Base-by-base conservation (phyloP, 108 stramenopile species). In the Pseudonitzschia pungens region DNA sequence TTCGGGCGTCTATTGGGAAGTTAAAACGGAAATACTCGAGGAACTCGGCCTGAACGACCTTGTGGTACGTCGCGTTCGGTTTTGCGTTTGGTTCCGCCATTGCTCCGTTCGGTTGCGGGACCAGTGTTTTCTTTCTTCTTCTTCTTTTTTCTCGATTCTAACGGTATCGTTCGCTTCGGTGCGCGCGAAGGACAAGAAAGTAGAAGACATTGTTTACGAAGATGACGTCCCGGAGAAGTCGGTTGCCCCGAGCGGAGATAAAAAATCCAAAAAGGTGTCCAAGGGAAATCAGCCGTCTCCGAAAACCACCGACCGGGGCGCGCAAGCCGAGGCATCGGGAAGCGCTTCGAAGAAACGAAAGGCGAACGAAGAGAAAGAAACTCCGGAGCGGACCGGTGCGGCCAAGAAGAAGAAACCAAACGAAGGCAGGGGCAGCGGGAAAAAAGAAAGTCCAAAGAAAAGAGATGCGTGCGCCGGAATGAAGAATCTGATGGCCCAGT, bases 1-100 rank as follows among this genome's bases (percentile, higher is more conserved):
- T 22, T 73, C 79, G 16, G 88, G 87, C 0, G 83, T 87, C n/a
- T 75, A 88, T 52, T 94, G 93, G 93, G 84, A 84, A 70, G 93
- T 94, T 32, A 92, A 94, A 66, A 32, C 69, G 18, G 83, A 85
- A 40, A 77, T 89, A 29, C 75, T 90, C 52, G 62, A 74, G 20
- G 68, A 84, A 20, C 80, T 91, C 22, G 80, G 66, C 36, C 73
- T 93, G 32, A 67, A 67, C 22, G 81, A 80, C 8, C 26, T 75
- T 18, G 18, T 78, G 71, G 77, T 71, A 78, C 72, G 70, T 76
- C 8, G 21, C 4, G 16, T 20, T 26, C 10, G 24, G 22, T 55
- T 55, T 55, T 22, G 54, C 4, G 2, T 24, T n/a, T n/a, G n/a
- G n/a, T n/a, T n/a, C n/a, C n/a, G n/a, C n/a, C n/a, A n/a, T n/a